Evolutionary conservation across 768 basidiomycete genomes (phyloP), one percentile per base, ranked within the genome.

Genomic region (Hemileccinum impolitum): DNA sequence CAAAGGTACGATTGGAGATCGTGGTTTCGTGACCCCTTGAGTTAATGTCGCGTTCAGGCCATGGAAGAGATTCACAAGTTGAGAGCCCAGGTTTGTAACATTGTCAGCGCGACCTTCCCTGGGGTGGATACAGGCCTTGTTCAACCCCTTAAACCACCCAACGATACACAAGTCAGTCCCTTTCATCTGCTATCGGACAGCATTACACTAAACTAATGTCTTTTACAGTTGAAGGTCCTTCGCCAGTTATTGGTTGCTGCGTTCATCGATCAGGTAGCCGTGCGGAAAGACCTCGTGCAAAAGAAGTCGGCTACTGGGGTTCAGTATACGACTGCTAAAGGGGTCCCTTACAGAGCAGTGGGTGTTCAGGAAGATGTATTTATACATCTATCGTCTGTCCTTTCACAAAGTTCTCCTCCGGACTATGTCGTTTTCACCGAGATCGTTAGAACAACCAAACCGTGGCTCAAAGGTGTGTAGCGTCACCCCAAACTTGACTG

Each of bases 31-130:
- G 28, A 23, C 36, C 25, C 28, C 8, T 42, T 25, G 13, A 5
- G 43, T 31, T 55, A 26, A 60, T 7, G 42, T 36, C 23, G 37
- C 25, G 7, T 47, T 25, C 17, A 97, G 94, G 90, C 93, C 0
- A 98, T 99, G 94, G 90, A 96, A 69, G 96, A 99, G 71, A 95
- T 96, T 31, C 96, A 94, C 67, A 97, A 98, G 64, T 76, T 99
- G 5, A 82, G 94, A 31, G 77, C 82, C 0, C 96, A 99, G 61
- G 86, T 99, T 48, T 87, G 81, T 58, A 80, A 78, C 49, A 94
- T 98, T 39, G 89, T 95, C 5, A 76, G 78, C 48, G 72, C 78
- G n/a, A 88, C 88, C 61, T 90, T 94, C 54, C 80, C 85, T 3
- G 79, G 76, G 4, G 66, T 75, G 5, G 75, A 85, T 46, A 70